phyloP scores from a whole-genome alignment of 2,329 filamentous ascomycete species.

The Torrubiellomyces zombiae region DNA sequence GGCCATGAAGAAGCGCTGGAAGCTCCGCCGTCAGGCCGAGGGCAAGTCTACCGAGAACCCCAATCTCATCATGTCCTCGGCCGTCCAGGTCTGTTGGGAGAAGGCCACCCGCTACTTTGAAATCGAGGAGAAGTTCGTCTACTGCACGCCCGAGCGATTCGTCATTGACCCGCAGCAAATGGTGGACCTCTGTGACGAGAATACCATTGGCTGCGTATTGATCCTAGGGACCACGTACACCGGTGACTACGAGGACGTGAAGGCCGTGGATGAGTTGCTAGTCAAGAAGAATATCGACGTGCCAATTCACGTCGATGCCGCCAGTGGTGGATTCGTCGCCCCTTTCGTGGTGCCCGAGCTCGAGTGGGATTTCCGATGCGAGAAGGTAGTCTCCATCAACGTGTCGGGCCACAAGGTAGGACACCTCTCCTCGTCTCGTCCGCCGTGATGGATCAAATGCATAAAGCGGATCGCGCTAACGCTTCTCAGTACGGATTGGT shows the following conservation, averaged over 20 bases:
- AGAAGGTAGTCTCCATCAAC: slow-evolving; percentile 85
- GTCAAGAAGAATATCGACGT: slow-evolving; percentile 57
- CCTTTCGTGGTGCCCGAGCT: slow-evolving; percentile 76
- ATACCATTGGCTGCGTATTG: slow-evolving; percentile 77
- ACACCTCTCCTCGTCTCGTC: slow-evolving; percentile 24
- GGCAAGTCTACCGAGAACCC: slow-evolving; percentile 68
- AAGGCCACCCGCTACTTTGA: slow-evolving; percentile 85
- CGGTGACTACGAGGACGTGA: slow-evolving; percentile 87
- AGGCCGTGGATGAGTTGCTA: slow-evolving; percentile 78
- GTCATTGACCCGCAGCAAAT: slow-evolving; percentile 48
- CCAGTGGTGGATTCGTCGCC: slow-evolving; percentile 80
- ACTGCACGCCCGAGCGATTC: slow-evolving; percentile 43
- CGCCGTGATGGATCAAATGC: neutral
- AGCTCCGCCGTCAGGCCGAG: slow-evolving; percentile 66
- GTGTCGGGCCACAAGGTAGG: slow-evolving; percentile 72
- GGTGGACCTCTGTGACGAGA: slow-evolving; percentile 45
- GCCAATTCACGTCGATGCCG: slow-evolving; percentile 88
- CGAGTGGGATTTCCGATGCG: slow-evolving; percentile 81
- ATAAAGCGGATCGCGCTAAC: slow-evolving; percentile 1
- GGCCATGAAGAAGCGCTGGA: slow-evolving; percentile 93
- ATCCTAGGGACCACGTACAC: slow-evolving; percentile 92
- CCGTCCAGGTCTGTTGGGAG: slow-evolving; percentile 95
- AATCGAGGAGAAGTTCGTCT: slow-evolving; percentile 71
- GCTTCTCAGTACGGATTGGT: slow-evolving; percentile 37
- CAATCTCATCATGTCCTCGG: slow-evolving; percentile 91